Percentiles rank a stretch among this genome's conserved stretches.
These are phyloP conservation scores for Synchytrium microbalum DNA, from an alignment of 371 early-diverging fungal genomes.

Conservation along the genomic window DNA sequence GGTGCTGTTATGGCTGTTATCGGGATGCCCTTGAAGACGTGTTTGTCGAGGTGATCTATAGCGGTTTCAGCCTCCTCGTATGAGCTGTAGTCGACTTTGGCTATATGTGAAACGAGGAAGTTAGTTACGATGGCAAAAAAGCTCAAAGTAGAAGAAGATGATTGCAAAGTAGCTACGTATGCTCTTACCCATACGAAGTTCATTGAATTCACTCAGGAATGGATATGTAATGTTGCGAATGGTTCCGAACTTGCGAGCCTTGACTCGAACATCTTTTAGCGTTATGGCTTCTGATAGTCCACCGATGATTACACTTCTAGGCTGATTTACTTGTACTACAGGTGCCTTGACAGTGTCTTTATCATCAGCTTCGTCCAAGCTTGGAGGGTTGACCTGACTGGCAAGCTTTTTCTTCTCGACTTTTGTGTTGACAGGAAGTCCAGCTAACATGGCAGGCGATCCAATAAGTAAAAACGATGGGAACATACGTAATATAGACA, in stretches of 20 bases:
- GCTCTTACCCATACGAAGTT: too few species aligned
- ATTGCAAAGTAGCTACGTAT: too few species aligned
- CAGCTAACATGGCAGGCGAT: background rate
- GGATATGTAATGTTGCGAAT: background rate
- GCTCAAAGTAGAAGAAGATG: too few species aligned
- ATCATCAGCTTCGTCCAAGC: background rate
- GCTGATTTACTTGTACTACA: too few species aligned
- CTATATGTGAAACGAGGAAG: background rate
- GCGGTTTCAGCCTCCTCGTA: background rate
- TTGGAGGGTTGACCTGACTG: background rate
- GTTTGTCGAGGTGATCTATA: background rate
- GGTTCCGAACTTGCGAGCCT: background rate
- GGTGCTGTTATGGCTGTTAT: background rate
- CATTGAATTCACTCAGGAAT: background rate
- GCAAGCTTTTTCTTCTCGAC: background rate
- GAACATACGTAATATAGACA: background rate
- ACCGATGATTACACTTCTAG: background rate
- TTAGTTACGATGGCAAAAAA: background rate
- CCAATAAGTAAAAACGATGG: background rate
- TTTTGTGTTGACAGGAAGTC: background rate
- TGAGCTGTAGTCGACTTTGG: background rate
- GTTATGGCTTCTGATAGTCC: background rate
- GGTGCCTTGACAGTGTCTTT: too few species aligned
- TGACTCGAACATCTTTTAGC: background rate
- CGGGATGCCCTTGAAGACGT: background rate